Conservation (phyloP, 108 stramenopile species). For the Nitzschia sp. region DNA sequence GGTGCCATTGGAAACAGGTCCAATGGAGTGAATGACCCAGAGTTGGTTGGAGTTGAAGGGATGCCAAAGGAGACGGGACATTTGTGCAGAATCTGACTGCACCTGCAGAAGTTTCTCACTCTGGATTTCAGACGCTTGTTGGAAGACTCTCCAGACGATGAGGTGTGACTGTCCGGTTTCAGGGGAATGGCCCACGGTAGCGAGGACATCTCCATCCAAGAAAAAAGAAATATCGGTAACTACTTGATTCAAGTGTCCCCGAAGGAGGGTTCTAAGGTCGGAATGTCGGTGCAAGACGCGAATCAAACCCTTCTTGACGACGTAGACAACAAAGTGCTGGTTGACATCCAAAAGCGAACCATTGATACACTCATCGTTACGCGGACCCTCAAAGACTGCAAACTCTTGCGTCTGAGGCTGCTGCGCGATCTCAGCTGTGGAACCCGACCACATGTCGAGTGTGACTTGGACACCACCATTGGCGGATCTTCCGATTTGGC, state of each 20-base stretch:
- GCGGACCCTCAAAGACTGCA: constrained; percentile 38
- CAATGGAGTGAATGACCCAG: constrained; percentile 50
- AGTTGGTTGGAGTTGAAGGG: constrained; percentile 81
- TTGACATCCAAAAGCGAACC: constrained; percentile 62
- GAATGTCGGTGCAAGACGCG: constrained; percentile 73
- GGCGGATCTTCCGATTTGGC: neutral
- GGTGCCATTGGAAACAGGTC: neutral
- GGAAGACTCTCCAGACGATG: constrained; percentile 44
- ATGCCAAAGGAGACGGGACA: constrained; percentile 69
- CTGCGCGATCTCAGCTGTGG: constrained; percentile 19
- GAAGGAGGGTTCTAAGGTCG: constrained; percentile 51
- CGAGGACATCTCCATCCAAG: constrained; percentile 45
- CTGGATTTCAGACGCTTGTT: constrained; percentile 35
- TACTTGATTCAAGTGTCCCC: constrained; percentile 50
- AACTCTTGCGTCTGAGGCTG: constrained; percentile 55
- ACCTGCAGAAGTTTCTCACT: constrained; percentile 67
- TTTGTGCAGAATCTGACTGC: constrained; percentile 8
- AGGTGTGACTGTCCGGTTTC: constrained; percentile 37
- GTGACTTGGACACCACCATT: constrained; percentile 20
- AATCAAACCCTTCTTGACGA: constrained; percentile 82
- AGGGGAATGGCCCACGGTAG: constrained; percentile 34
- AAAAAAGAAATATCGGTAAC: constrained; percentile 53
- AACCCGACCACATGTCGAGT: constrained; percentile 12
- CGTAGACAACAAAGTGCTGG: constrained; percentile 73
- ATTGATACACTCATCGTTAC: constrained; percentile 39